Evolutionary conservation across 2,329 filamentous ascomycete species (phyloP).

Genomic region (Fusarium avenaceum): DNA sequence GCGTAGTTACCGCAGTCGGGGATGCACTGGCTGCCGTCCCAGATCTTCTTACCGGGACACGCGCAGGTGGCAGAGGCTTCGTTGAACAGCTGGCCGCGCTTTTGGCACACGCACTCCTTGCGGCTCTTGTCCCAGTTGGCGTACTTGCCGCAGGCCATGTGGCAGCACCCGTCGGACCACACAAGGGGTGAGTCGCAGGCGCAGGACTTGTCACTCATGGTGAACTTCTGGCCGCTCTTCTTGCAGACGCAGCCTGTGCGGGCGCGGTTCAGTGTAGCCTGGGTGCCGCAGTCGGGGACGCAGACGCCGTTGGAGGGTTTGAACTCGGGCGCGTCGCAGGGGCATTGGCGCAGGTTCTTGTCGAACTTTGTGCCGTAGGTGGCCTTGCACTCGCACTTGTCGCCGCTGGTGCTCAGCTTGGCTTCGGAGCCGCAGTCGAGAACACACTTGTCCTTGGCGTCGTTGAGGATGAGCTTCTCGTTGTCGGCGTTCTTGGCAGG

Average conservation of each 20-base stretch:
- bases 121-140: slow-evolving; percentile 12
- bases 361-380: background rate
- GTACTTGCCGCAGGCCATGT: background rate
- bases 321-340: slow-evolving; percentile 1
- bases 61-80: background rate
- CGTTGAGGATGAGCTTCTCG: too few relatives aligned
- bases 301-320: background rate
- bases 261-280: background rate
- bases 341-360: background rate
- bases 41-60: background rate
- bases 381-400: too few relatives aligned
- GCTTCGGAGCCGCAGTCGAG: too few relatives aligned
- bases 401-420: too few relatives aligned
- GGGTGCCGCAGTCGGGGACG: background rate
- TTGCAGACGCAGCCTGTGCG: background rate
- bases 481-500: too few relatives aligned
- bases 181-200: background rate
- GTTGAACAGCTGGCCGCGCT: slow-evolving; percentile 1
- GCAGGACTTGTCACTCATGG: background rate
- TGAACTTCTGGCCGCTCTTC: background rate
- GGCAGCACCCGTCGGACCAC: slow-evolving; percentile 13
- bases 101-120: slow-evolving; percentile 10
- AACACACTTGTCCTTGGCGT: too few relatives aligned
- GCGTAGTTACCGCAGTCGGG: background rate
- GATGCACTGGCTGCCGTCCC: background rate